These are phyloP conservation scores for Auriscalpium microsporum DNA, from an alignment of 768 basidiomycete species.

Conservation along the genomic window DNA sequence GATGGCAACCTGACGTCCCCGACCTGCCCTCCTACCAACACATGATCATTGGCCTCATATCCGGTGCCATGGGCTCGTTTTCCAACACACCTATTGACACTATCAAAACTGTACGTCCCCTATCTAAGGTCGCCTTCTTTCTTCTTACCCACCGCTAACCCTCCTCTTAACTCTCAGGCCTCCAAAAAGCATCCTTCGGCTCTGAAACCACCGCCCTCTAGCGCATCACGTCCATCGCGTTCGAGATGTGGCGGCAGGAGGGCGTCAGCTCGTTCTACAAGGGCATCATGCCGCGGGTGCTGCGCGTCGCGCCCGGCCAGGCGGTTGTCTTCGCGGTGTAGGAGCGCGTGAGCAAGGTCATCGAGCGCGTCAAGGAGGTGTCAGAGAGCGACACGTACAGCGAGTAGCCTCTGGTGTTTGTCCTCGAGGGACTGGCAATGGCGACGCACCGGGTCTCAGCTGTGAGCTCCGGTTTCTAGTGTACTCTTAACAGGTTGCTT, in stretches of 20 bases:
- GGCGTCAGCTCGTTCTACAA: conserved; percentile 92
- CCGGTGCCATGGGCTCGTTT: conserved; percentile 97
- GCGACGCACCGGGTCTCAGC: conserved; percentile 28
- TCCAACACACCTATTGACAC: conserved; percentile 95
- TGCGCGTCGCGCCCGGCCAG: conserved; percentile 94
- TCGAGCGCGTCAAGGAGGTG: conserved; percentile 59
- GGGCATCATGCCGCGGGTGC: conserved; percentile 93
- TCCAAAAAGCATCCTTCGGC: conserved; percentile 74
- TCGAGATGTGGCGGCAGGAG: conserved; percentile 91
- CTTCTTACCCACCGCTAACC: too few species aligned
- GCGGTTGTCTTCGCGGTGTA: conserved; percentile 98
- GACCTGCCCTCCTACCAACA: conserved; percentile 94
- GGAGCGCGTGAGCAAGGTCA: conserved; percentile 69
- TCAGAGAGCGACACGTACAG: conserved; percentile 55
- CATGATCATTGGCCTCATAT: conserved; percentile 90
- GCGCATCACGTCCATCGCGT: conserved; percentile 71
- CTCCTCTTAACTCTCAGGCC: conserved; percentile 34
- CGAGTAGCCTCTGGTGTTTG: conserved; percentile 51
- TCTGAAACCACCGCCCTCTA: conserved; percentile 72
- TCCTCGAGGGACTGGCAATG: conserved; percentile 51
- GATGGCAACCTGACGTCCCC: conserved; percentile 64
- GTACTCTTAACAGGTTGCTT: background rate
- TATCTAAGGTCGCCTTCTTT: too few species aligned
- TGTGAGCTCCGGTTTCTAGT: background rate
- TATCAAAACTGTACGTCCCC: conserved; percentile 74